phyloP scores from a whole-genome alignment of 495 filamentous ascomycete species.

The Neurospora tetraspora region DNA sequence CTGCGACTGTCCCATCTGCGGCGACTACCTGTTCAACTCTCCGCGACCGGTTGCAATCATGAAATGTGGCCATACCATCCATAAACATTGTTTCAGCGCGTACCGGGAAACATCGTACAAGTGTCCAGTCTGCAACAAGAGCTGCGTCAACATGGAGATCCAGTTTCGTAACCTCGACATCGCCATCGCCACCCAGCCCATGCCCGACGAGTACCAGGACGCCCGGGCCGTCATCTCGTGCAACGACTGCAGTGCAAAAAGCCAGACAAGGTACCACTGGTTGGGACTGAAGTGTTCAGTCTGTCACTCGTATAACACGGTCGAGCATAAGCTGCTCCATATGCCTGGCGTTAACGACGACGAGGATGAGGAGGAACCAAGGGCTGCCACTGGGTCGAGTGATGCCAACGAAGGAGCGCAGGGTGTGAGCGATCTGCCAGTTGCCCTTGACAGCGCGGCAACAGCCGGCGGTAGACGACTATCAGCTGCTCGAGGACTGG shows the following conservation, averaged over 20 bases:
- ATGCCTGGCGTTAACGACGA: conserved; percentile 13
- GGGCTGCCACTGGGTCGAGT: conserved; percentile 24
- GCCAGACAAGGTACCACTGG: conserved; percentile 84
- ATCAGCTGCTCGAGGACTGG: not conserved
- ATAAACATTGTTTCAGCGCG: conserved; percentile 73
- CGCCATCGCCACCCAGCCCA: conserved; percentile 78
- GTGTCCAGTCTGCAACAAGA: conserved; percentile 90
- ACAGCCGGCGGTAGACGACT: not conserved
- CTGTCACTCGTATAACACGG: conserved; percentile 78
- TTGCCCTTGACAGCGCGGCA: not conserved
- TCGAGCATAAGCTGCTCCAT: conserved; percentile 51
- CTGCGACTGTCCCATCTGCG: conserved; percentile 96
- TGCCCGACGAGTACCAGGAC: conserved; percentile 74
- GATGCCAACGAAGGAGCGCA: conserved; percentile 8
- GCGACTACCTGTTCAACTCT: conserved; percentile 96
- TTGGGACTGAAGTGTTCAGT: conserved; percentile 81
- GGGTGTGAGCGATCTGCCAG: not conserved
- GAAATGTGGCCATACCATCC: conserved; percentile 93
- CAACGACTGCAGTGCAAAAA: conserved; percentile 88
- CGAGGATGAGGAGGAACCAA: not conserved
- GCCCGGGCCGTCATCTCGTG: conserved; percentile 77
- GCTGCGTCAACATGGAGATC: conserved; percentile 91
- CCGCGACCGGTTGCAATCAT: conserved; percentile 83
- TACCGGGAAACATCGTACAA: conserved; percentile 82
- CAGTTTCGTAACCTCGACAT: conserved; percentile 85